These are phyloP conservation scores for Psilocybe cubensis DNA, from an alignment of 768 basidiomycete genomes.

Conservation along the genomic window DNA sequence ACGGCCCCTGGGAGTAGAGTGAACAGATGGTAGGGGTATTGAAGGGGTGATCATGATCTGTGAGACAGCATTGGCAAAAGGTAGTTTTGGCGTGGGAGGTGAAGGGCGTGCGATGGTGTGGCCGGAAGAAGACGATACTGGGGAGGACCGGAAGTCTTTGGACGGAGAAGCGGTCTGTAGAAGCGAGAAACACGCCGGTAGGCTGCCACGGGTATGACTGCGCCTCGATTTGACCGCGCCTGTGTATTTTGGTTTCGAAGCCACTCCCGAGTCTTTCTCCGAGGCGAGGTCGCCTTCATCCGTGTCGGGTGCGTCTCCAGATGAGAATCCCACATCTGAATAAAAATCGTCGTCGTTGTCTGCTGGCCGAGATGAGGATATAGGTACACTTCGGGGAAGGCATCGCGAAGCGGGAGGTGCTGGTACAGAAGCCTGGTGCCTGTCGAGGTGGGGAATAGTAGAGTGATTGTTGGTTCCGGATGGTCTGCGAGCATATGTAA, in stretches of 20 bases:
- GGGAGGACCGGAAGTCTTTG: slow-evolving; percentile 38
- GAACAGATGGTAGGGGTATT: slow-evolving; percentile 29
- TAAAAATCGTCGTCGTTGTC: slow-evolving; percentile 51
- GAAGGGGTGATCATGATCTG: slow-evolving; percentile 23
- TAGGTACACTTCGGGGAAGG: slow-evolving; percentile 46
- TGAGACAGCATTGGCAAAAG: slow-evolving; percentile 33
- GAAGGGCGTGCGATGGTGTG: slow-evolving; percentile 52
- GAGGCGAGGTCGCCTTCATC: slow-evolving; percentile 32
- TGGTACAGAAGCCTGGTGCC: slow-evolving; percentile 46
- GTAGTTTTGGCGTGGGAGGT: slow-evolving; percentile 64
- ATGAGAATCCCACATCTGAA: slow-evolving; percentile 43
- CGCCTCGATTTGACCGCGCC: slow-evolving; percentile 44
- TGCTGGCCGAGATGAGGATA: slow-evolving; percentile 35
- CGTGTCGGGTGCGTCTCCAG: slow-evolving; percentile 38
- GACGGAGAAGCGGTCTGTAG: slow-evolving; percentile 54
- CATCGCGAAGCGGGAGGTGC: slow-evolving; percentile 32
- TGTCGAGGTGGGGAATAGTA: slow-evolving; percentile 58
- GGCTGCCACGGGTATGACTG: slow-evolving; percentile 68
- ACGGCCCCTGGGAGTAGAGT: slow-evolving; percentile 58
- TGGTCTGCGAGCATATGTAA: slow-evolving; percentile 71
- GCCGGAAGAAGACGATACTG: slow-evolving; percentile 51
- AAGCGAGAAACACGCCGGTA: slow-evolving; percentile 78
- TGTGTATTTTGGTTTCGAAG: slow-evolving; percentile 24
- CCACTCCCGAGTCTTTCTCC: slow-evolving; percentile 26
- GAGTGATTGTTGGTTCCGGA: slow-evolving; percentile 73